Percentiles rank a stretch among this genome's conserved stretches.
Conservation (phyloP, 495 filamentous ascomycete species). For the Xylaria venustula region DNA sequence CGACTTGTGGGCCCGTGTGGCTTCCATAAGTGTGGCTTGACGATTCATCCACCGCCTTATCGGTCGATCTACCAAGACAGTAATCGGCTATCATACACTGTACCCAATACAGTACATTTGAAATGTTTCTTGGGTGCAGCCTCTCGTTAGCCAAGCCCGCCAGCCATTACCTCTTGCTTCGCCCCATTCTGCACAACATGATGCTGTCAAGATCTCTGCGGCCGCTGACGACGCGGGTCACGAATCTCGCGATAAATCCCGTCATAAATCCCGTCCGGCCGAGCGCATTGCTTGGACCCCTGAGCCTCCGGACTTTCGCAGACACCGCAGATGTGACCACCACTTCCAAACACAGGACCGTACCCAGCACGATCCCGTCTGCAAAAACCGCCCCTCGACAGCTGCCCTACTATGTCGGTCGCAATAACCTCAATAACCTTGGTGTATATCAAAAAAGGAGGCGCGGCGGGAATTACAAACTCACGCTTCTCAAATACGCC, state of each 20-base stretch:
- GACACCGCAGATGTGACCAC: neutral
- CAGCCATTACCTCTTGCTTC: conserved; percentile 3
- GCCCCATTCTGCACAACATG: neutral
- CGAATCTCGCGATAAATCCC: conserved; percentile 1
- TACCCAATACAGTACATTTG: neutral
- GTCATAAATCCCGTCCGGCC: conserved; percentile 4
- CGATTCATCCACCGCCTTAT: conserved; percentile 30
- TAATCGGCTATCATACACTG: conserved; percentile 11
- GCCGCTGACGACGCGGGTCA: conserved; percentile 8
- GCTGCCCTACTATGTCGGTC: conserved; percentile 70
- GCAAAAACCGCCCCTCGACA: neutral
- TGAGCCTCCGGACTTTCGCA: neutral
- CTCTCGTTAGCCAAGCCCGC: neutral
- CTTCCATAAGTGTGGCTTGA: conserved; percentile 28
- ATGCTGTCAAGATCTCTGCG: conserved; percentile 18
- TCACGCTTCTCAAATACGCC: conserved; percentile 75
- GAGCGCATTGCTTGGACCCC: neutral
- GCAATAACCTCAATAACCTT: conserved; percentile 67
- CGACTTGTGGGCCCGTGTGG: too few relatives aligned
- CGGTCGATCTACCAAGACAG: conserved; percentile 34
- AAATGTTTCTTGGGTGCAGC: neutral
- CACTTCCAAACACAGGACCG: conserved; percentile 16
- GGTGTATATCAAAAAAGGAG: conserved; percentile 78
- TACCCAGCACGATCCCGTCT: conserved; percentile 10
- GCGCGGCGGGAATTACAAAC: conserved; percentile 71